Base-by-base conservation (phyloP, 2,329 filamentous ascomycete species). In the Xylariaceae sp. region DNA sequence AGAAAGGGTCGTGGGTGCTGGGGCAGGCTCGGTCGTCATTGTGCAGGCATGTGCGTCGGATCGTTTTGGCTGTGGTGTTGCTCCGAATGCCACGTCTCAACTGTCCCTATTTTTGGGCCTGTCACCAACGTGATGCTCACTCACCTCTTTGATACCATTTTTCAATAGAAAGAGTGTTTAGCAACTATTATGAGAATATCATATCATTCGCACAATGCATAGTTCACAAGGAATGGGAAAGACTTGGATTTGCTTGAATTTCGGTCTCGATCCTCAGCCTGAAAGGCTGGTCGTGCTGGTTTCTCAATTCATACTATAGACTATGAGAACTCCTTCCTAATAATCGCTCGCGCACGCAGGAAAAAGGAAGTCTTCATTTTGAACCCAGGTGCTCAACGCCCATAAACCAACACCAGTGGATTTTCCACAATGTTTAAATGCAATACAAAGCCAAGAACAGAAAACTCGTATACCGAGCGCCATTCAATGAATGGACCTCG, bases 331-430 rank as follows among this genome's bases (percentile, higher is more conserved):
- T 19, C 26, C 19, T 48, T 52, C 40, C 37, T 37, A 37, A 42
- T n/a, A 44, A 49, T 37, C 33, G 29, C 18, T 34, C 37, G 9
- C 31, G 22, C 18, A 42, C 28, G 29, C 37, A 45, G 17, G 41
- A 41, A 19, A 33, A 19, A 16, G 22, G 37, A 44, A 36, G 22
- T 24, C 35, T 38, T 39, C 32, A n/a, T 30, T 43, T 39, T 38
- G 29, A 18, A 28, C 37, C 32, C 40, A 37, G 28, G 15, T 37
- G 37, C 37, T 36, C 32, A 47, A 50, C 41, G 31, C 44, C 42
- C 19, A 19, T 38, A 36, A 26, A 31, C 9, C 17, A 39, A 32
- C 13, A 13, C 31, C 29, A 38, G 17, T 35, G n/a, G 15, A 8
- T 4, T 35, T 8, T 6, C 33, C 22, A 26, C 22, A 26, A 26